Percentiles rank a stretch among this genome's conserved stretches.
These are phyloP conservation scores for Acacia confusa DNA, from an alignment of 306 rosid genomes.

Conservation along the genomic window DNA sequence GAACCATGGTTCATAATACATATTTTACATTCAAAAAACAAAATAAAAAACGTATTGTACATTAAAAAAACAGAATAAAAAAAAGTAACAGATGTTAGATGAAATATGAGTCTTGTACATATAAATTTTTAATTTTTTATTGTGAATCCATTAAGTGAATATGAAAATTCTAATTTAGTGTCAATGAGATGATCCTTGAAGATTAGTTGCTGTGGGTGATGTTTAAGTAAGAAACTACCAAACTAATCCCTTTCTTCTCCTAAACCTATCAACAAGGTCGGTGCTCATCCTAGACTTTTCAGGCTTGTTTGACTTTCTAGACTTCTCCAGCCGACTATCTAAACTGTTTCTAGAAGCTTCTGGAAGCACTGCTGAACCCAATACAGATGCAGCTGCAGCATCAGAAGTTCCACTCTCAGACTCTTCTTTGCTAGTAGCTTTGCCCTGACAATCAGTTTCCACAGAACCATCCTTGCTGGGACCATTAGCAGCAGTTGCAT, in stretches of 20 bases:
- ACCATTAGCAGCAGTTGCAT: conserved; percentile 43
- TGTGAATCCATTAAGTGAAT: background rate
- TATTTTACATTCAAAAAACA: background rate
- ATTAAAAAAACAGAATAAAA: background rate
- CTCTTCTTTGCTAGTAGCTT: conserved; percentile 56
- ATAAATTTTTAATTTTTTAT: background rate
- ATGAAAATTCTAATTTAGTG: conserved; percentile 1
- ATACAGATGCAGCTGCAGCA: conserved; percentile 60
- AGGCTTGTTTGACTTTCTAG: conserved; percentile 67
- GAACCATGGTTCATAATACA: background rate
- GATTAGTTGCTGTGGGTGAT: conserved; percentile 49
- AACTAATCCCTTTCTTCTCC: conserved; percentile 78
- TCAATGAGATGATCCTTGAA: conserved; percentile 32
- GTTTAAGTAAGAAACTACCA: conserved; percentile 62
- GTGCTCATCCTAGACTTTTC: conserved; percentile 98
- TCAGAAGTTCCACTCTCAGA: conserved; percentile 60
- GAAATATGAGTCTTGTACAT: background rate
- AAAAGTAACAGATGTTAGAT: background rate
- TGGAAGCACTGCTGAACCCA: conserved; percentile 55
- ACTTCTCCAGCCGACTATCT: conserved; percentile 92
- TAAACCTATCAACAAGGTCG: conserved; percentile 83
- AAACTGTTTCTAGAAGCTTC: conserved; percentile 97
- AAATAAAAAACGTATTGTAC: background rate
- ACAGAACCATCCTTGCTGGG: conserved; percentile 40
- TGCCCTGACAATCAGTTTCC: conserved; percentile 51